A percentile compares a stretch with the other conserved stretches of the same genome.
phyloP scores from a whole-genome alignment of 306 rosid species.

The Trichosanthes truncata region DNA sequence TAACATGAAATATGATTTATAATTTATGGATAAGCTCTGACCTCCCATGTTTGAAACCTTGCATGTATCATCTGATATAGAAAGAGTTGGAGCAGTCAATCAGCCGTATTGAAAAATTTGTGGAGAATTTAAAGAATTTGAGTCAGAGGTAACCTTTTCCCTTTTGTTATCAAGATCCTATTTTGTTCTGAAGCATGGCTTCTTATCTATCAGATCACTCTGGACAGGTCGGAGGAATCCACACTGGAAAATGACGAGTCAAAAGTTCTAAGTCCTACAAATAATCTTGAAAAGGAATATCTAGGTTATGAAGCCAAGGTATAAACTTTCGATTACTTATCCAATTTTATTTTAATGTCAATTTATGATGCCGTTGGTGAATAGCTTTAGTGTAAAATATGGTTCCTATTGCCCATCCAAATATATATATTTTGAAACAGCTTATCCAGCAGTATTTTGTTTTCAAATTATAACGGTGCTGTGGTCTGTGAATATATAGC shows the following conservation, averaged over 20 bases:
- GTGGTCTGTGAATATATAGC: neutral
- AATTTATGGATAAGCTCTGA: neutral
- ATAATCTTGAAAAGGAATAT: constrained; percentile 90
- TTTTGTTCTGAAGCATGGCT: constrained; percentile 10
- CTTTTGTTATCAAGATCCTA: constrained; percentile 9
- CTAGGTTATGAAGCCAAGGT: constrained; percentile 81
- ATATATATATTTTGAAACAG: neutral
- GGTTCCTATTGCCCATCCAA: neutral
- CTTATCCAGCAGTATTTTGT: neutral
- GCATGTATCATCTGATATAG: constrained; percentile 33
- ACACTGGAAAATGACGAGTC: constrained; percentile 44
- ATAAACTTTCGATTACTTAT: constrained; percentile 9
- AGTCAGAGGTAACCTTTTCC: constrained; percentile 44
- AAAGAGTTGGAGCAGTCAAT: constrained; percentile 80
- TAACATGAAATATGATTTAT: neutral
- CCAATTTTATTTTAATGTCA: neutral
- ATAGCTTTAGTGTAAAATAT: neutral
- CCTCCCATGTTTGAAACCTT: constrained; percentile 8
- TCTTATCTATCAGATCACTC: constrained; percentile 18
- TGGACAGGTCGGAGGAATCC: constrained; percentile 46
- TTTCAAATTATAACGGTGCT: neutral
- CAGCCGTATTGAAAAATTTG: constrained; percentile 54
- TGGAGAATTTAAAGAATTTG: constrained; percentile 66
- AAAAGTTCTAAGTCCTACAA: constrained; percentile 52
- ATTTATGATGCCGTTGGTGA: neutral